phyloP scores from a whole-genome alignment of 202 grass and related monocot genomes.

The Tripidium arundinaceum region DNA sequence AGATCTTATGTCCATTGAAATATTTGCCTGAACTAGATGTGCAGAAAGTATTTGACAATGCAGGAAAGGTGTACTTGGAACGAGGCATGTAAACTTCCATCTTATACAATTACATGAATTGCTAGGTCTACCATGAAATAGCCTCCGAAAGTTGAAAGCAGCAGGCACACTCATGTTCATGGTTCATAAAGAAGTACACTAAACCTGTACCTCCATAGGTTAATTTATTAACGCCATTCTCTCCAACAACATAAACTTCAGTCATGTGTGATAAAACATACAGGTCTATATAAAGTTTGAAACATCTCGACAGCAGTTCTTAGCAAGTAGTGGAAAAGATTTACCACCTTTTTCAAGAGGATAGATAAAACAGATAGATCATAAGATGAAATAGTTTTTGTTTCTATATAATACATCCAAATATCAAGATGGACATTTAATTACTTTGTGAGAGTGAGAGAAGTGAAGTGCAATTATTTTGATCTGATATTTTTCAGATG shows the following conservation, averaged over 20 bases:
- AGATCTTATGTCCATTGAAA: background rate
- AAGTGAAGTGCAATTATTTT: background rate
- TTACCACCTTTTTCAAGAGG: background rate
- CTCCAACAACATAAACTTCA: background rate
- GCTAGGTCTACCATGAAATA: slow-evolving; percentile 4
- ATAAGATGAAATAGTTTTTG: background rate
- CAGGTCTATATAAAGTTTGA: background rate
- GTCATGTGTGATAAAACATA: background rate
- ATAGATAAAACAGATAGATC: background rate
- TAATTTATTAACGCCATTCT: background rate
- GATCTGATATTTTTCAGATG: background rate
- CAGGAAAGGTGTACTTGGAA: background rate
- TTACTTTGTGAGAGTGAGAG: background rate
- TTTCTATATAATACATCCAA: background rate
- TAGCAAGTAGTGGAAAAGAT: background rate
- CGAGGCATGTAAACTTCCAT: background rate
- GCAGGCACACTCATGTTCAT: background rate
- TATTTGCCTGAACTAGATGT: background rate
- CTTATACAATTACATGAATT: background rate
- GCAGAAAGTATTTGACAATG: background rate
- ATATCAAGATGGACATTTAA: background rate
- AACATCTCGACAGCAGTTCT: background rate
- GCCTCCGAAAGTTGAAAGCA: background rate
- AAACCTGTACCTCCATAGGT: background rate
- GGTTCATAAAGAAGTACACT: background rate